Conservation (phyloP, 73 alveolate species). For the Blepharisma japonicum region DNA sequence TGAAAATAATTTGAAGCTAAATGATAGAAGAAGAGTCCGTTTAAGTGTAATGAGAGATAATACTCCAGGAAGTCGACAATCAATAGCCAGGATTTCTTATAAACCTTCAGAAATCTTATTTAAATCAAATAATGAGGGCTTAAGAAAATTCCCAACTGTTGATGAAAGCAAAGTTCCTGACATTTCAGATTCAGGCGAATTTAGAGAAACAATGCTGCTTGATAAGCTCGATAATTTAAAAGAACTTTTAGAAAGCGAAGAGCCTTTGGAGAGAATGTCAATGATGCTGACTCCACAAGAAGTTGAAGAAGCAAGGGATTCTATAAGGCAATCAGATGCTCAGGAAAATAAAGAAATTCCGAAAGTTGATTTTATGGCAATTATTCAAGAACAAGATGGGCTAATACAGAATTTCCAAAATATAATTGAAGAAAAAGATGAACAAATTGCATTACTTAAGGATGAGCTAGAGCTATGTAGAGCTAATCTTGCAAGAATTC, state of each 20-base stretch:
- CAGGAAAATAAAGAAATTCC: no score
- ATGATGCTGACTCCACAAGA: no score
- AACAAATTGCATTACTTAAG: slow-evolving; percentile 9
- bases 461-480: slow-evolving; percentile 27
- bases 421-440: not conserved
- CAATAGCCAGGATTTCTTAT: not conserved
- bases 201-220: not conserved
- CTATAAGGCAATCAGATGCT: no score
- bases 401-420: not conserved
- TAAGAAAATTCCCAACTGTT: not conserved
- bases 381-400: slow-evolving; percentile 14
- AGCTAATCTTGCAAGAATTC: not conserved
- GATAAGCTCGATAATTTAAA: not conserved
- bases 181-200: not conserved
- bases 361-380: no score
- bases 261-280: not conserved
- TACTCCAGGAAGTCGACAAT: not conserved
- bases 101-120: not conserved
- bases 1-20: not conserved
- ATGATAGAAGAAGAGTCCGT: not conserved
- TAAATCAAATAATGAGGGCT: not conserved
- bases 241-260: not conserved
- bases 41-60: not conserved
- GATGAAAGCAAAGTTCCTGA: not conserved
- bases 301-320: no score